Evolutionary conservation across 768 basidiomycete species (phyloP), one percentile per base, ranked within the genome.

Genomic region (Boletus huronensis): DNA sequence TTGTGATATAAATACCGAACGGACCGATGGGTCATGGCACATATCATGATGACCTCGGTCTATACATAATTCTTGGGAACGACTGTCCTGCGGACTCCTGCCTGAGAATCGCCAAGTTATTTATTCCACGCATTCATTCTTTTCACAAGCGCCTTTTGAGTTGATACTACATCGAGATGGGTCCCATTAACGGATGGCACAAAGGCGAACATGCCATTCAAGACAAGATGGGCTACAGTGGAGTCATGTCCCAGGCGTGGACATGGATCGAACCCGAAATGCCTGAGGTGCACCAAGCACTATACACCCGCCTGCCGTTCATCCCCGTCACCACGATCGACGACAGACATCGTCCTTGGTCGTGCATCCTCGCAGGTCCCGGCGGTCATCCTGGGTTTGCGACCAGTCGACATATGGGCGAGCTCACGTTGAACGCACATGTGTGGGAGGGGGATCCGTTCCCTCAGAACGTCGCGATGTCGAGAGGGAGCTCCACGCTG

Each of bases 371-470:
- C 7, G 74, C 80, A 0, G 77, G 74, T 6, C 51, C 58, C 14
- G 71, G 74, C 34, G 83, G 81, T 4, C 57, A 68, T 38, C 72
- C 74, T 17, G 81, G 80, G 1, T 85, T 82, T 34, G 59, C 57
- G 64, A 82, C 39, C 52, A 64, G 39, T 60, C 69, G 39, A 68
- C 74, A 21, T 60, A 60, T 38, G 64, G 78, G 59, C 69, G 70
- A 54, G 70, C 70, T 28, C 57, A 83, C 34, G 56, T 64, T 45
- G 69, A 65, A 74, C 36, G 75, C 76, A 4, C 64, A 64, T 19
- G 53, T 80, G 5, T 83, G 80, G 81, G 71, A 76, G 1, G 83
- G 83, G 0, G 85, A 87, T 41, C 85, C 85, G 2, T 67, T 85
- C 14, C 38, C 69, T 28, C 66, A 75, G 42, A 80, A 76, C 50